These are phyloP conservation scores for Fusarium incarnatum DNA, from an alignment of 2,329 filamentous ascomycete species.

Conservation along the genomic window DNA sequence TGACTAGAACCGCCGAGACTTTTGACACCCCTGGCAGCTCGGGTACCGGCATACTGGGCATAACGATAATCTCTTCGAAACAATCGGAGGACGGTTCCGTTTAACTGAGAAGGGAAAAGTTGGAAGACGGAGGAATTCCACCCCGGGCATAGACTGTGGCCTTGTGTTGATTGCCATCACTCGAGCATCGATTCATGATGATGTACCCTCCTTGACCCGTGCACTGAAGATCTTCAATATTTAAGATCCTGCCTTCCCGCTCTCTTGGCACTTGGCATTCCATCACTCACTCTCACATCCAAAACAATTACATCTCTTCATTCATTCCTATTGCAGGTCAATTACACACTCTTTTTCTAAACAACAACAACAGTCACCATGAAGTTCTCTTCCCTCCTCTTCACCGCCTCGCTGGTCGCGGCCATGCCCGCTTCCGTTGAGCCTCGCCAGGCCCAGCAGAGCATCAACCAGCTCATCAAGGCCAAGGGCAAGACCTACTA, in stretches of 20 bases:
- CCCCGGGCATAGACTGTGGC: not conserved
- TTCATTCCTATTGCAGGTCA: constrained; percentile 20
- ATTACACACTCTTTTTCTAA: not conserved
- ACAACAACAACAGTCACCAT: constrained; percentile 4
- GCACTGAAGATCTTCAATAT: constrained; percentile 4
- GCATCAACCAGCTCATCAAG: constrained; percentile 55
- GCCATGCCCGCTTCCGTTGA: constrained; percentile 21
- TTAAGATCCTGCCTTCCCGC: constrained; percentile 1
- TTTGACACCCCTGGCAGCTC: not conserved
- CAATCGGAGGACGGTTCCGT: not conserved
- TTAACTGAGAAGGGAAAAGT: not conserved
- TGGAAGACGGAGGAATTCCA: not conserved
- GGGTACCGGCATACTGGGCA: not conserved
- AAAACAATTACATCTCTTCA: constrained; percentile 8
- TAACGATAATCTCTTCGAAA: not conserved
- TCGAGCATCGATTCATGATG: not conserved
- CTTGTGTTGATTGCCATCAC: not conserved
- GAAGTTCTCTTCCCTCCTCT: constrained; percentile 25
- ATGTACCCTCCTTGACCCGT: not conserved
- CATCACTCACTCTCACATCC: constrained; percentile 1
- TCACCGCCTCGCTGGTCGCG: constrained; percentile 30
- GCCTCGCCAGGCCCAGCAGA: constrained; percentile 16
- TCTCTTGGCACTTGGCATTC: constrained; percentile 22
- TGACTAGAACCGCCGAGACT: not conserved
- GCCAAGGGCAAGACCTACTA: constrained; percentile 72